Evolutionary conservation across 495 filamentous ascomycete species (phyloP), one percentile per base, ranked within the genome.

Genomic region (Ramalina peruviana): DNA sequence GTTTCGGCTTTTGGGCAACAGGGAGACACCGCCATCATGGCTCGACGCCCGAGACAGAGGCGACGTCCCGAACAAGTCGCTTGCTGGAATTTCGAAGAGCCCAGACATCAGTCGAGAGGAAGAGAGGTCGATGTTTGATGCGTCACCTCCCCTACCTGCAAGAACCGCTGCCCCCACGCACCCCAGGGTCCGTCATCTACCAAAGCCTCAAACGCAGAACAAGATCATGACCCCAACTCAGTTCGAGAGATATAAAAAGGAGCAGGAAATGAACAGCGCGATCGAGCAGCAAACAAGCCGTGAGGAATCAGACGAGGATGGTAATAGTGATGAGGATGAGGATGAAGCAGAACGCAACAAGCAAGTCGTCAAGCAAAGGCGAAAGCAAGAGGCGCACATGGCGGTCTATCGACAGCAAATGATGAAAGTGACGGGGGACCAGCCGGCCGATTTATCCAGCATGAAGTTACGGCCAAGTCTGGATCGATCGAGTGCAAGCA

Each of bases 391-490:
- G 60, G 90, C 89, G 10, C 86, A 93, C 62, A 74, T 95, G 62
- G 72, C 87, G 12, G 81, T 96, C 7, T 94, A 94, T 61, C 78
- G 92, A 42, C 90, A 96, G 61, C 83, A 90, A 62, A 94, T 96
- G 88, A 93, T 88, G 86, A 95, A 94, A 60, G 82, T 93, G 17
- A 94, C 87, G 7, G 89, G 89, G 43, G 85, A 86, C 56, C 66
- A 72, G 6, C 74, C 72, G 43, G 58, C 72, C 1, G 72, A 64
- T 54, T 30, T 46, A 20, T 41, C 57, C 2, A 47, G 26, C 40
- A 43, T 52, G 27, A 62, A 63, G 17, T 57, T 60, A 10, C 69
- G 67, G 20, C 67, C 70, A 30, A 61, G 61, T 23, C 56, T 65
- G 58, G 67, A 65, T 41, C 64, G 64, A 33, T 64, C 63, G 7